Evolutionary conservation across 805 yeast species (phyloP), one percentile per base, ranked within the genome.

Genomic region (Candida oleophila): DNA sequence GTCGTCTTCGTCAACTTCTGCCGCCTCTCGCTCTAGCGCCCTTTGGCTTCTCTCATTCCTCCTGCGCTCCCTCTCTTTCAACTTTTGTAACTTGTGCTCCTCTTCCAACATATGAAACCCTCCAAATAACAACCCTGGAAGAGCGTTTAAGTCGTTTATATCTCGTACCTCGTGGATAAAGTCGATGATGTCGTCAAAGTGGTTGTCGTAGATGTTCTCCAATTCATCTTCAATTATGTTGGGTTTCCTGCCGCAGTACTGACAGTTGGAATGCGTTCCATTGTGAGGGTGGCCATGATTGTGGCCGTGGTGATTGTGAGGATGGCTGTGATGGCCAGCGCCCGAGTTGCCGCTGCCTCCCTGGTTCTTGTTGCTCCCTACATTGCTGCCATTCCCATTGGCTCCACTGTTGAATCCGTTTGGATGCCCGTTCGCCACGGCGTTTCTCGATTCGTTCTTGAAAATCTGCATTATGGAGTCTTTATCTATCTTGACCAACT

Each of bases 221-320:
- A 90, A 74, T 60, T 88, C 96, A 54, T 80, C 82, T 58, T 87
- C 94, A 51, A 89, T 78, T 14, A 88, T 81, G 43, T 71, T 65
- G 56, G 84, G 81, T 54, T 86, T 83, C 40, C 87, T 77, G 2
- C 91, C 92, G 67, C 97, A 91, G 16, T 81, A 81, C 3, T 82
- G 69, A 61, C 97, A 91, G 40, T 21, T 41, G 32, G 45, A 15
- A 38, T n/a, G 22, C 32, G 32, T 19, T 25, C 41, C 47, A 41
- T 42, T 22, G 35, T 36, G 16, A 38, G 35, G 41, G n/a, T 33
- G 21, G 16, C 12, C 11, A 14, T 16, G 22, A 44, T 20, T 20
- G 30, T 41, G 22, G 28, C 18, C 4, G 18, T 46, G 39, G n/a
- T 36, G 25, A 16, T 41, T 20, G 22, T 64, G 62, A 21, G 71